These are phyloP conservation scores for Cladosporium oxysporum DNA, from an alignment of 2,329 filamentous ascomycete species.

Conservation along the genomic window DNA sequence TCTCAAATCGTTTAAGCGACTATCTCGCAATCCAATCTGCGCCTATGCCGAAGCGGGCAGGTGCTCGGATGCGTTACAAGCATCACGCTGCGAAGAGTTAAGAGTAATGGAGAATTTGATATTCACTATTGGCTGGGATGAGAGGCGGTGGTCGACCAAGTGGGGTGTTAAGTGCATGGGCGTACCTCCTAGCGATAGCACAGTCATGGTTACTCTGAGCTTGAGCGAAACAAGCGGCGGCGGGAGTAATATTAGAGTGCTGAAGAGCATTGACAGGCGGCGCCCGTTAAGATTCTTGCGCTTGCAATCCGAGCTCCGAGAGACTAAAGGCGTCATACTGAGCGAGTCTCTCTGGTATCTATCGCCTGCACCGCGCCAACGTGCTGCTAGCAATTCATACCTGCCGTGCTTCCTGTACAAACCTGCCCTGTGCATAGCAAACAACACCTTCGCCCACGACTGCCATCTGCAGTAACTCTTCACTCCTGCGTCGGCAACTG, in stretches of 20 bases:
- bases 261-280: too few species aligned
- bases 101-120: not conserved
- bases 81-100: not conserved
- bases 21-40: not conserved
- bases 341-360: too few species aligned
- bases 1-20: not conserved
- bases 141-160: not conserved
- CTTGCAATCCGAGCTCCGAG: too few species aligned
- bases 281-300: too few species aligned
- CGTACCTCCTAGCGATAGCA: too few species aligned
- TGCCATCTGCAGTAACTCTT: not conserved
- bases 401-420: not conserved
- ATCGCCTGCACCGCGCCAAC: too few species aligned
- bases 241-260: too few species aligned
- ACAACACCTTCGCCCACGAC: not conserved
- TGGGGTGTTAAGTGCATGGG: too few species aligned
- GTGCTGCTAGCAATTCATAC: too few species aligned
- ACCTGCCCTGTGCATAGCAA: not conserved
- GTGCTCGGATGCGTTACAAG: not conserved
- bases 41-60: constrained; percentile 7
- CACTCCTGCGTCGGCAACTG: not conserved
- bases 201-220: too few species aligned
- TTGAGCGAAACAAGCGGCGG: too few species aligned
- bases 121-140: not conserved
- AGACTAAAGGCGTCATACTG: too few species aligned